A percentile compares a stretch with the other conserved stretches of the same genome.
Conservation (phyloP, 1,284 basidiomycete genomes). For the Cutaneotrichosporon dermatis region DNA sequence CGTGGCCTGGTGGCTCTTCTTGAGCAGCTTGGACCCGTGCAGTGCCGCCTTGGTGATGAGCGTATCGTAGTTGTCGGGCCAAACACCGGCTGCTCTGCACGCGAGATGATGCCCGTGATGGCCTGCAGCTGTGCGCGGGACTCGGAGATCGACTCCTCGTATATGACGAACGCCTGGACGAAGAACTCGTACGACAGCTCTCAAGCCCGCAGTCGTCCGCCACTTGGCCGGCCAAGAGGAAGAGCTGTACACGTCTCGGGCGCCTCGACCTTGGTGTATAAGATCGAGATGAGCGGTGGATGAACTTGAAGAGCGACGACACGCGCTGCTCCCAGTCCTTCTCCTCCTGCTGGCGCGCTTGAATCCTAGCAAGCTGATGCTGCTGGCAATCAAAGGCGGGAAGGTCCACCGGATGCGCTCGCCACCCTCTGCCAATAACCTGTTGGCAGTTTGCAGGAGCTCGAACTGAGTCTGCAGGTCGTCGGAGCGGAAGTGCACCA, state of each 20-base stretch:
- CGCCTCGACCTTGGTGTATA: constrained; percentile 84
- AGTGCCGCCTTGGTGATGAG: constrained; percentile 91
- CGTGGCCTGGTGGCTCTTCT: constrained; percentile 95
- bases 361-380: constrained; percentile 86
- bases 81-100: constrained; percentile 76
- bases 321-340: constrained; percentile 77
- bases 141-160: constrained; percentile 91
- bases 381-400: constrained; percentile 83
- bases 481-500: constrained; percentile 88
- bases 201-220: constrained; percentile 84
- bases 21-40: constrained; percentile 86
- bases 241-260: constrained; percentile 80
- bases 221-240: constrained; percentile 88
- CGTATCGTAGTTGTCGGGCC: constrained; percentile 88
- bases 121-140: constrained; percentile 86
- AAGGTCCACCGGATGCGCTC: constrained; percentile 91
- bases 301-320: constrained; percentile 80
- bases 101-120: constrained; percentile 85
- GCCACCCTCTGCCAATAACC: constrained; percentile 82
- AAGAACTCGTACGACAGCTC: constrained; percentile 93
- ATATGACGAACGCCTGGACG: constrained; percentile 90
- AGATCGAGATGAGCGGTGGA: constrained; percentile 84
- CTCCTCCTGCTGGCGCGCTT: constrained; percentile 64
- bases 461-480: constrained; percentile 79
- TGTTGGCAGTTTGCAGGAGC: constrained; percentile 73